Evolutionary conservation across 2,329 filamentous ascomycete genomes (phyloP).

Genomic region (Cordyceps javanica): DNA sequence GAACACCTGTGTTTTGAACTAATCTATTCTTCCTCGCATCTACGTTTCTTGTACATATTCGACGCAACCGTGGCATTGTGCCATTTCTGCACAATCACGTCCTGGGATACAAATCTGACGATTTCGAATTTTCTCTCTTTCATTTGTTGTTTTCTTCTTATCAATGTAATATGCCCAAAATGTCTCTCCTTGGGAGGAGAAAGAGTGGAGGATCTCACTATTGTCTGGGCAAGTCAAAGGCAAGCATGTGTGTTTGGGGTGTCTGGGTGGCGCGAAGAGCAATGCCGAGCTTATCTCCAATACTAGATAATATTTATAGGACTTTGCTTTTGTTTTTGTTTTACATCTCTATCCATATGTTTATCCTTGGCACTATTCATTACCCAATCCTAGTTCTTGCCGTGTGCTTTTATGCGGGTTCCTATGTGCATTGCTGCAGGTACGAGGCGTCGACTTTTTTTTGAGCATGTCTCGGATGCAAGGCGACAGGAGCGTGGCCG

Average conservation of each 20-base stretch:
- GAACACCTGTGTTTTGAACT: neutral
- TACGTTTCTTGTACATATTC: slow-evolving; percentile 12
- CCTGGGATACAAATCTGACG: slow-evolving; percentile 9
- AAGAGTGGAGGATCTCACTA: neutral
- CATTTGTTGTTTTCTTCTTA: neutral
- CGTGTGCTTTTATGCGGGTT: neutral
- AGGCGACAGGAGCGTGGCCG: neutral
- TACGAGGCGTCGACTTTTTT: neutral
- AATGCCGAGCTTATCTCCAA: neutral
- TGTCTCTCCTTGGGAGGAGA: neutral
- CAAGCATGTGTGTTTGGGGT: neutral
- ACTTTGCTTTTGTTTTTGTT: neutral
- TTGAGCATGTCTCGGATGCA: neutral
- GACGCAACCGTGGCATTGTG: neutral
- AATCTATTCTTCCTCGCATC: slow-evolving; percentile 6
- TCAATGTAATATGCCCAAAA: slow-evolving; percentile 4
- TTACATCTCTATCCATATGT: too few relatives aligned
- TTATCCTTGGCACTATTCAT: neutral
- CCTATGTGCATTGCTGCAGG: neutral
- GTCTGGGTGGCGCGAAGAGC: neutral
- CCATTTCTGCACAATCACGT: neutral
- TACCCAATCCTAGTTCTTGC: neutral
- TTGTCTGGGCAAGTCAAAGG: neutral
- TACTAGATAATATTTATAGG: neutral
- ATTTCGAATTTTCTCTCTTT: neutral